phyloP scores from a whole-genome alignment of 2,329 filamentous ascomycete genomes.

The Gyromitra esculenta region DNA sequence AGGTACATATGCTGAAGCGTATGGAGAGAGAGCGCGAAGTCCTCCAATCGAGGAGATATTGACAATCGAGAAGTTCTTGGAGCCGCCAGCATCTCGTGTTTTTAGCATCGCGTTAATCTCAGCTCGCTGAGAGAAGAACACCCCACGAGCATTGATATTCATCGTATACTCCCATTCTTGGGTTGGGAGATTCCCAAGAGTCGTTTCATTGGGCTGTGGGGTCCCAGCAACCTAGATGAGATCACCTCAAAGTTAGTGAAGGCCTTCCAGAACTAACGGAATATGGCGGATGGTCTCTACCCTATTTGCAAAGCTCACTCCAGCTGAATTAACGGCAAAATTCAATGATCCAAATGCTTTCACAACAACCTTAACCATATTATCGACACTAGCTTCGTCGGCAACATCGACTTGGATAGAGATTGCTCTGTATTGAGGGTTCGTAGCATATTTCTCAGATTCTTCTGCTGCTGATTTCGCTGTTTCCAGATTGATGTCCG shows the following conservation, averaged over 20 bases:
- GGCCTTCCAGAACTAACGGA: neutral
- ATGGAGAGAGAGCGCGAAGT: constrained; percentile 38
- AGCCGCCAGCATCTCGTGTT: neutral
- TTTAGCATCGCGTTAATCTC: constrained; percentile 44
- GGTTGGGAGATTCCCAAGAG: constrained; percentile 22
- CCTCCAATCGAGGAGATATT: constrained; percentile 47
- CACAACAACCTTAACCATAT: constrained; percentile 12
- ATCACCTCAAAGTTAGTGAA: constrained; percentile 1
- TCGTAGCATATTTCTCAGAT: constrained; percentile 40
- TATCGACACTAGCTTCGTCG: constrained; percentile 33
- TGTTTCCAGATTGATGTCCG: constrained; percentile 47
- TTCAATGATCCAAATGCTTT: constrained; percentile 22
- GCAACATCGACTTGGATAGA: constrained; percentile 37
- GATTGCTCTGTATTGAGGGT: constrained; percentile 40
- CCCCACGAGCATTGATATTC: constrained; percentile 43
- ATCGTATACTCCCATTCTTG: constrained; percentile 42
- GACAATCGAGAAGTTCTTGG: constrained; percentile 21
- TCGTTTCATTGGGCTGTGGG: constrained; percentile 13
- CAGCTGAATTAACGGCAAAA: constrained; percentile 42
- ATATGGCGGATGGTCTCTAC: neutral
- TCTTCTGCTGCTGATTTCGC: constrained; percentile 35
- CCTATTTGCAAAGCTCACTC: constrained; percentile 30
- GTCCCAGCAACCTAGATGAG: constrained; percentile 4
- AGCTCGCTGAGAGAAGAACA: constrained; percentile 42
- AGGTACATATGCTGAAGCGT: constrained; percentile 51